Evolutionary conservation across 768 basidiomycete genomes (phyloP).

Genomic region (Auriscalpium orientale): DNA sequence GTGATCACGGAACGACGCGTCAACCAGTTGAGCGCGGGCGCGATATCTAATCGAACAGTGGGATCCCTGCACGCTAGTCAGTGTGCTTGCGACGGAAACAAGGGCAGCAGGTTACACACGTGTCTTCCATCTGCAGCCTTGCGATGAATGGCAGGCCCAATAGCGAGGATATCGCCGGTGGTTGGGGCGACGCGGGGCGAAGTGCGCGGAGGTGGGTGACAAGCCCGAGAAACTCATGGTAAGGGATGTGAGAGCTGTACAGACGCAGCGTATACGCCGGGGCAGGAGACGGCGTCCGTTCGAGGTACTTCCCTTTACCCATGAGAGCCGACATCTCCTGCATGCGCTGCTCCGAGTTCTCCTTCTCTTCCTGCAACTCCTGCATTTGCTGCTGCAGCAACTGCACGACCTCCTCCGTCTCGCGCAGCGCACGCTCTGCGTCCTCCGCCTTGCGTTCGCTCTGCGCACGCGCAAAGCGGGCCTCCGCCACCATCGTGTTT

Average conservation of each 20-base stretch:
- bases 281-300: slow-evolving; percentile 27
- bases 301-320: slow-evolving; percentile 68
- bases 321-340: slow-evolving; percentile 41
- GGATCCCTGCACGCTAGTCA: slow-evolving; percentile 58
- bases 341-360: slow-evolving; percentile 46
- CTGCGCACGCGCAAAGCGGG: slow-evolving; percentile 54
- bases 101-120: slow-evolving; percentile 45
- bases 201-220: slow-evolving; percentile 68
- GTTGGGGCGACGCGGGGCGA: slow-evolving; percentile 49
- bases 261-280: slow-evolving; percentile 33
- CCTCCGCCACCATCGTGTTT: slow-evolving; percentile 97
- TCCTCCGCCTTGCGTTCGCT: slow-evolving; percentile 72
- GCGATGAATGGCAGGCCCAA: slow-evolving; percentile 72
- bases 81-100: slow-evolving; percentile 4
- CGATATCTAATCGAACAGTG: slow-evolving; percentile 86
- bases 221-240: slow-evolving; percentile 74
- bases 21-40: slow-evolving; percentile 92
- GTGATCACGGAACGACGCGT: slow-evolving; percentile 74
- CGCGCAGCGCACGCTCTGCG: slow-evolving; percentile 68
- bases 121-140: slow-evolving; percentile 72
- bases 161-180: slow-evolving; percentile 69
- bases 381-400: slow-evolving; percentile 86
- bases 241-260: slow-evolving; percentile 64
- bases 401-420: slow-evolving; percentile 82
- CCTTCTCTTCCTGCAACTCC: slow-evolving; percentile 57